Evolutionary conservation across 495 filamentous ascomycete genomes (phyloP), one percentile per base, ranked within the genome.

Genomic region (Aspergillus incahuasiensis): DNA sequence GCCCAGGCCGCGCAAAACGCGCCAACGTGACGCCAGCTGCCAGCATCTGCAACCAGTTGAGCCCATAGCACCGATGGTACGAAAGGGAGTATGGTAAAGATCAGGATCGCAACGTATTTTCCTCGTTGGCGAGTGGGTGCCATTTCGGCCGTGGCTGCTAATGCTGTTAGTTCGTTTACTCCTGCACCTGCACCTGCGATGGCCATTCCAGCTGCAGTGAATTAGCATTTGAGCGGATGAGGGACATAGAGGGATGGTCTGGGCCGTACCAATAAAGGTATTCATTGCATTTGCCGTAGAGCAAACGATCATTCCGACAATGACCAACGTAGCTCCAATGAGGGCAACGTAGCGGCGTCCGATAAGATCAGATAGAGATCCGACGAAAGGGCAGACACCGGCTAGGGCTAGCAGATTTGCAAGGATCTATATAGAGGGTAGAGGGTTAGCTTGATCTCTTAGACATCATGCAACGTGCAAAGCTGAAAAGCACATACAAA

Each of bases 361-460:
- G 43, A 87, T 64, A 7, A 89, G 64, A 73, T 90, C 86, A 5
- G 86, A 89, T 1, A 90, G 60, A 19, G 81, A 82, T 5, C 86
- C 86, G 21, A 89, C 86, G 54, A 90, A 89, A 8, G 86, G 86
- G 50, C 84, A 87, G 11, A 89, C 79, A 44, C 80, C 82, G 3
- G 86, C 85, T 2, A 86, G 77, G 39, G 84, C 74, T 8, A 90
- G 79, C 3, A 90, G 71, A 60, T 90, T 84, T 16, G 79, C 84
- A 2, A 87, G 73, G 38, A 87, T 72, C 74, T 75, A 49, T 24
- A 5, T 7, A 7, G 6, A 34, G 13, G 43, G 24, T 5, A 3
- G 5, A 48, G 19, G 0, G 5, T 54, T 30, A 54, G 45, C n/a
- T n/a, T n/a, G n/a, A n/a, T 55, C 18, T 11, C 12, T 35, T 15